Evolutionary conservation across 306 rosid species (phyloP).

Genomic region (Purshia tridentata): DNA sequence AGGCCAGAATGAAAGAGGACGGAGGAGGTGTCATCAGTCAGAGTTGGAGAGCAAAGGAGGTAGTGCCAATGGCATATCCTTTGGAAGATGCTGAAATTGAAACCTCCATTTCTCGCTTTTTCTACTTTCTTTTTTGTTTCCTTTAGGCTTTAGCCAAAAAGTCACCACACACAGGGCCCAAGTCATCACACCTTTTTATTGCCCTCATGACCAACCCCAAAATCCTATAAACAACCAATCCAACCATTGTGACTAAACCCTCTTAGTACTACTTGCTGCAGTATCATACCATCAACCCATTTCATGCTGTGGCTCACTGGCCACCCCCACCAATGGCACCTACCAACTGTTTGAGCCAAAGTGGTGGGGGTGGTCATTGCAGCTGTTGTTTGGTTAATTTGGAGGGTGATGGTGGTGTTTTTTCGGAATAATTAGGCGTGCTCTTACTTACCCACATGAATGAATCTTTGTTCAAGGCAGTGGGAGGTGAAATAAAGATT

Average conservation of each 20-base stretch:
- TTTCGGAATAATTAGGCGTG: not conserved
- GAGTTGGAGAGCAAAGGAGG: constrained; percentile 31
- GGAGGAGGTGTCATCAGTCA: constrained; percentile 35
- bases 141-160: constrained; percentile 41
- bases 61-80: constrained; percentile 72
- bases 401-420: constrained; percentile 26
- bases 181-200: constrained; percentile 64
- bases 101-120: constrained; percentile 46
- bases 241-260: constrained; percentile 48
- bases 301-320: constrained; percentile 21
- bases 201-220: constrained; percentile 49
- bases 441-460: not conserved
- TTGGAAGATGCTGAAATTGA: constrained; percentile 70
- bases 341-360: constrained; percentile 3
- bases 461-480: constrained; percentile 22
- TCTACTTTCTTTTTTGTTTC: constrained; percentile 31
- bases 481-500: constrained; percentile 23
- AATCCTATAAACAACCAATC: constrained; percentile 53
- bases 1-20: constrained; percentile 24
- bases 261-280: constrained; percentile 36
- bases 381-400: not conserved
- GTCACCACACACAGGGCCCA: constrained; percentile 25
- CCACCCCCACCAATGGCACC: constrained; percentile 37
- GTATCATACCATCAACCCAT: constrained; percentile 32
- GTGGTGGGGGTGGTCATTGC: constrained; percentile 29